Base-by-base conservation (phyloP, 2,329 filamentous ascomycete species). In the Madurella fahalii region DNA sequence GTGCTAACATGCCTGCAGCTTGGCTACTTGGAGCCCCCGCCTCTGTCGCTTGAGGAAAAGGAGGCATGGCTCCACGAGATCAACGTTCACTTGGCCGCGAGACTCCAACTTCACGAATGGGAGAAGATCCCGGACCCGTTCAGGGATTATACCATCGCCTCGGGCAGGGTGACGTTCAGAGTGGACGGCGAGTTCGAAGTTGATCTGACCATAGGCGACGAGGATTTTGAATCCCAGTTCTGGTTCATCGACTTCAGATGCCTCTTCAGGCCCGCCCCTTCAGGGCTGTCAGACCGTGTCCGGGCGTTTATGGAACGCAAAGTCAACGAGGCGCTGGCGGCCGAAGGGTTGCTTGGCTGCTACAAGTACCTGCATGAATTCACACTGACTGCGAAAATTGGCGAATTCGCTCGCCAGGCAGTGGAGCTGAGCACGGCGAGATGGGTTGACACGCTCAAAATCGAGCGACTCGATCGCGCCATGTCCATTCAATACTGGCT, bases 171-270 rank as follows among this genome's bases (percentile, higher is more conserved):
- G 7, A 97, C 91, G 0, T 99, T 99, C 69, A 81, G 77, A 45
- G 88, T 97, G 1, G 75, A 82, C 2, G 82, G 83, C 50, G 93
- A 97, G 69, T 96, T 96, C 64, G 93, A 97, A 69, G 83, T 97
- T 17, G 94, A 97, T 67, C 80, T 99, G 49, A 92, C 91, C 1
- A 88, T 97, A 59, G 90, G 89, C 16, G 87, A 92, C 62, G 92
- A 97, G 66, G 87, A 94, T 61, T 82, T 85, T 16, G 77, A 84
- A 32, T 87, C 88, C 51, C 92, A 95, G 64, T 95, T 95, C 67
- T 96, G 88, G 78, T 96, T 97, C 67, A 89, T 97, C 58, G 92
- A 97, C 69, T 85, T 97, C 64, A 84, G 92, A 56, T 91, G 95
- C 63, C 74, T 85, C 13, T 99, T 95, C 68, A 78, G 76, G 9